phyloP scores from a whole-genome alignment of 2,329 filamentous ascomycete species.

The Scytalidium lignicola region DNA sequence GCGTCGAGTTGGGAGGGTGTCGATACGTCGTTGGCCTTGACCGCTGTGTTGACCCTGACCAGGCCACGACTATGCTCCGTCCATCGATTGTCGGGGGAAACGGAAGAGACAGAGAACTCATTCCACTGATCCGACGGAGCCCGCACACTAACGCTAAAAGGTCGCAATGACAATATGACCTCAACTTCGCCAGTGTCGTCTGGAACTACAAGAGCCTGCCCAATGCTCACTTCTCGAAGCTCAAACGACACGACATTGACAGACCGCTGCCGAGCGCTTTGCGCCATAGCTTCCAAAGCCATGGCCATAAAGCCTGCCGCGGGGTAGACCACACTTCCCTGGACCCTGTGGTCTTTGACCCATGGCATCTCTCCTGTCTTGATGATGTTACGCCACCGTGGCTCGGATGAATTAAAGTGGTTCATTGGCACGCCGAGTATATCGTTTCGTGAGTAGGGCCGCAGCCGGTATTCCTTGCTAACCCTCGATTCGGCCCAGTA shows the following conservation, averaged over 20 bases:
- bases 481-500: conserved; percentile 20
- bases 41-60: conserved; percentile 12
- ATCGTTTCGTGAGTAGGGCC: conserved; percentile 42
- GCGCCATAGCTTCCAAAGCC: conserved; percentile 28
- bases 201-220: conserved; percentile 47
- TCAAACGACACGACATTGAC: conserved; percentile 37
- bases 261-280: conserved; percentile 22
- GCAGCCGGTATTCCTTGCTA: conserved; percentile 13
- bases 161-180: conserved; percentile 26
- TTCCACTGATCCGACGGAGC: conserved; percentile 43
- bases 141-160: conserved; percentile 36
- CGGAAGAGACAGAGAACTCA: conserved; percentile 53
- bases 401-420: conserved; percentile 24
- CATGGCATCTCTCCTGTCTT: conserved; percentile 33
- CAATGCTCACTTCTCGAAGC: conserved; percentile 43
- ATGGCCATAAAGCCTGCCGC: conserved; percentile 30
- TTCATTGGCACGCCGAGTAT: conserved; percentile 37
- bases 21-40: conserved; percentile 15
- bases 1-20: conserved; percentile 10
- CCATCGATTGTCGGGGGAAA: conserved; percentile 47
- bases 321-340: conserved; percentile 26
- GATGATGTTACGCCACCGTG: conserved; percentile 31
- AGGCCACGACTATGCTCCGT: conserved; percentile 34
- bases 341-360: conserved; percentile 35
- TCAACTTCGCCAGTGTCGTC: conserved; percentile 42